phyloP scores from a whole-genome alignment of 495 filamentous ascomycete genomes.

The Thermochaetoides thermophila region DNA sequence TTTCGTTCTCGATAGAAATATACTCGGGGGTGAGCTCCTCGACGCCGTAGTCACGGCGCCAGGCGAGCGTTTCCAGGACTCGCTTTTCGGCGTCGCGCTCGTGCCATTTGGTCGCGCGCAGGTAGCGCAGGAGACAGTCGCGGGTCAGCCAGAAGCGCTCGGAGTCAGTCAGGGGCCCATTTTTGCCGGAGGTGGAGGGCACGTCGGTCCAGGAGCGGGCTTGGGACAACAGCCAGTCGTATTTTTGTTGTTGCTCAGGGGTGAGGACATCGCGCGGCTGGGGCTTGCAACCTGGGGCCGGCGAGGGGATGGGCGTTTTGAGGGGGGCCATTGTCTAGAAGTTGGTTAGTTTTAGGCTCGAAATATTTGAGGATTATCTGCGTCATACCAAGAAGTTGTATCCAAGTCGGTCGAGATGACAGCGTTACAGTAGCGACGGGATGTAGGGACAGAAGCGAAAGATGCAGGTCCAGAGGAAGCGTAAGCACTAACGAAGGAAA shows the following conservation, averaged over 20 bases:
- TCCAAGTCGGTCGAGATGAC: too few relatives aligned
- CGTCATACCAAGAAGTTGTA: too few relatives aligned
- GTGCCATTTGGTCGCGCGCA: slow-evolving; percentile 88
- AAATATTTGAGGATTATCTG: neutral
- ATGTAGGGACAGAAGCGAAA: too few relatives aligned
- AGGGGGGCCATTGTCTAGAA: too few relatives aligned
- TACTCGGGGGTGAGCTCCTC: slow-evolving; percentile 62
- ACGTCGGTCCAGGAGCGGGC: slow-evolving; percentile 59
- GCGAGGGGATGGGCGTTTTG: slow-evolving; percentile 55
- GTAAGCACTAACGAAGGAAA: too few relatives aligned
- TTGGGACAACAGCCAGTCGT: slow-evolving; percentile 52
- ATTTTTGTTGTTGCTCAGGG: slow-evolving; percentile 69
- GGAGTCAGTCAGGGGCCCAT: slow-evolving; percentile 52
- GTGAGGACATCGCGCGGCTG: slow-evolving; percentile 40
- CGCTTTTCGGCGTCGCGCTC: slow-evolving; percentile 59
- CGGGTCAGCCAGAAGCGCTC: slow-evolving; percentile 83
- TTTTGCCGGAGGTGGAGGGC: slow-evolving; percentile 46
- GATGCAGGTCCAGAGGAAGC: too few relatives aligned
- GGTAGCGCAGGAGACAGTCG: slow-evolving; percentile 84
- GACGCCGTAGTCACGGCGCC: slow-evolving; percentile 79
- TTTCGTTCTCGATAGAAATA: slow-evolving; percentile 83
- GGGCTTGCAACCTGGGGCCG: slow-evolving; percentile 41
- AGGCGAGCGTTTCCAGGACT: slow-evolving; percentile 62
- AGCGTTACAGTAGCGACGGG: too few relatives aligned
- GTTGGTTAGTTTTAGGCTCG: too few relatives aligned